These are phyloP conservation scores for Rusavskia elegans DNA, from an alignment of 495 filamentous ascomycete genomes.

Conservation along the genomic window DNA sequence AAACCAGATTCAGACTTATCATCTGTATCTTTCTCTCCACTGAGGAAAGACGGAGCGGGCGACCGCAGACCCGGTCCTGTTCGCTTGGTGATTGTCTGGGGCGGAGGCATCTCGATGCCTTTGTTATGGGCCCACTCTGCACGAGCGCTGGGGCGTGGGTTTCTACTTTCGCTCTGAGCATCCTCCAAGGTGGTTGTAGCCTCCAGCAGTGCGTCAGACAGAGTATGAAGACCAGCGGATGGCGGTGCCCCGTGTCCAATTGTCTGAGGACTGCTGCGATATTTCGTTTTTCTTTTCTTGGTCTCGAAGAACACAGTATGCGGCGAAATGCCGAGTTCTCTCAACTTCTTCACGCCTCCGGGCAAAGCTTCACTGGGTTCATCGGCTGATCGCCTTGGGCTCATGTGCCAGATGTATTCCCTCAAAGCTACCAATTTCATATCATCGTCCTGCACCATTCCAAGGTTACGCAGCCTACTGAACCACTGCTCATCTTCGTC, in stretches of 20 bases:
- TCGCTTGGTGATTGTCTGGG: too few species aligned
- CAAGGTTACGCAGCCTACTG: slow-evolving; percentile 62
- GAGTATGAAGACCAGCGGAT: slow-evolving; percentile 38
- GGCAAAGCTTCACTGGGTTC: slow-evolving; percentile 28
- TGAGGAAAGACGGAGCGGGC: neutral
- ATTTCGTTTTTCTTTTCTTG: slow-evolving; percentile 36
- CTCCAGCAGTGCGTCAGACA: slow-evolving; percentile 81
- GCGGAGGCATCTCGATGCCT: too few species aligned
- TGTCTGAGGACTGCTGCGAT: slow-evolving; percentile 22
- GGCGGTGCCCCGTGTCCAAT: slow-evolving; percentile 7
- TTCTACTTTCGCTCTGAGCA: slow-evolving; percentile 37
- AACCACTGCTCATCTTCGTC: slow-evolving; percentile 98
- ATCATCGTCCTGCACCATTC: slow-evolving; percentile 73
- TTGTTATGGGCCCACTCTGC: slow-evolving; percentile 18
- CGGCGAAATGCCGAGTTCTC: slow-evolving; percentile 53
- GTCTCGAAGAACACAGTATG: slow-evolving; percentile 76
- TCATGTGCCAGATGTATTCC: slow-evolving; percentile 85
- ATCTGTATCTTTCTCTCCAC: neutral
- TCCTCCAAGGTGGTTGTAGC: slow-evolving; percentile 81
- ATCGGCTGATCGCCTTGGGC: slow-evolving; percentile 49
- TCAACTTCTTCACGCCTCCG: slow-evolving; percentile 54
- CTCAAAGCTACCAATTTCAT: slow-evolving; percentile 71
- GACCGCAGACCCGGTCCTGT: neutral
- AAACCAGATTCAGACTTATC: neutral
- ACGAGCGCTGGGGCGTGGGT: slow-evolving; percentile 35